phyloP scores from a whole-genome alignment of 441 rosid genomes.

The Geranium incanum region DNA sequence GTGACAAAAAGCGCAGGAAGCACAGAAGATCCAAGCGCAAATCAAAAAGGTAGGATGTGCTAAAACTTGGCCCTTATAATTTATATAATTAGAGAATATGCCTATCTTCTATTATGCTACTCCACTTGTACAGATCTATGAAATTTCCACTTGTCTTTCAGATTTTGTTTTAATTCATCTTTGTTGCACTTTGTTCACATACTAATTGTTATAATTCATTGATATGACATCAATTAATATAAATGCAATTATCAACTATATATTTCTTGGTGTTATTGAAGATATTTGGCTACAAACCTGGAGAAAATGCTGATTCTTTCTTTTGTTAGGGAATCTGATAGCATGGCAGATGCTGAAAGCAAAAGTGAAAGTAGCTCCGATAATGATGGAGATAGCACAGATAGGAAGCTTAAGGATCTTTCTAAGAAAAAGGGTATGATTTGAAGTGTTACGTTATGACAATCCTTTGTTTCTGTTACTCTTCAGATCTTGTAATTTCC shows the following conservation, averaged over 20 bases:
- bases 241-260: not conserved
- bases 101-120: not conserved
- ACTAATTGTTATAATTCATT: not conserved
- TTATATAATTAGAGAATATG: not conserved
- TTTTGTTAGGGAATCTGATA: slow-evolving; percentile 49
- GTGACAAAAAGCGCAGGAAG: slow-evolving; percentile 59
- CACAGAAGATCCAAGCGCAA: slow-evolving; percentile 64
- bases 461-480: not conserved
- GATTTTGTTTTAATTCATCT: not conserved
- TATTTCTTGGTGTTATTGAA: too few relatives aligned
- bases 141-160: not conserved
- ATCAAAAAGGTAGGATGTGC: slow-evolving; percentile 52
- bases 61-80: not conserved
- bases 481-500: not conserved
- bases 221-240: not conserved
- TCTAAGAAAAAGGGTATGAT: slow-evolving; percentile 43
- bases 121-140: not conserved
- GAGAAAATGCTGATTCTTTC: not conserved
- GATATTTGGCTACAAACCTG: not conserved
- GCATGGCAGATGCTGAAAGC: slow-evolving; percentile 42
- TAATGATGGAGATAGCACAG: slow-evolving; percentile 36
- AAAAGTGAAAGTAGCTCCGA: slow-evolving; percentile 36
- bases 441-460: not conserved
- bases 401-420: slow-evolving; percentile 32
- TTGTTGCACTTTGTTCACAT: not conserved